A percentile compares a stretch with the other conserved stretches of the same genome.
Conservation (phyloP, 441 rosid species). For the Hura crepitans region DNA sequence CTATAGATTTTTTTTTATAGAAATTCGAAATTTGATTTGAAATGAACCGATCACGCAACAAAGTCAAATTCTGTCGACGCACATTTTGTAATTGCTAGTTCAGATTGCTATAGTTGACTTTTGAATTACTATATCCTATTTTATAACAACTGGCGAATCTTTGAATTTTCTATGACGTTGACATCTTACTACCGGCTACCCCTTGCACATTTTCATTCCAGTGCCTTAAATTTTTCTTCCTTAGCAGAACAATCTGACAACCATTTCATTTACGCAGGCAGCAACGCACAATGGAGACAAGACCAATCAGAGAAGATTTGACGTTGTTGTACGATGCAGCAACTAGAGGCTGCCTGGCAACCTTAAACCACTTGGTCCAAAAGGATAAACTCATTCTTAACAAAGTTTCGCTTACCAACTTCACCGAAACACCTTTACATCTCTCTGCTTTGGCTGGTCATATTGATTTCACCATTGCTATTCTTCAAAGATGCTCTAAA, state of each 20-base stretch:
- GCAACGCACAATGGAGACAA: background rate
- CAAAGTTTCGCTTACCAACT: background rate
- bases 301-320: background rate
- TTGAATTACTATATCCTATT: too few species aligned
- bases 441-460: conserved; percentile 30
- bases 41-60: too few species aligned
- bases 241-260: background rate
- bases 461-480: conserved; percentile 17
- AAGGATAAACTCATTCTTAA: conserved; percentile 19
- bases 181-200: too few species aligned
- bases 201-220: too few species aligned
- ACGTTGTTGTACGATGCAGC: conserved; percentile 23
- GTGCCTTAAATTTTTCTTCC: too few species aligned
- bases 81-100: too few species aligned
- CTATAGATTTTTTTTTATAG: too few species aligned
- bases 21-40: too few species aligned
- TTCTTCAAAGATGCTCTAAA: conserved; percentile 21
- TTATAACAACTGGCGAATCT: too few species aligned
- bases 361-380: conserved; percentile 14
- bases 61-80: too few species aligned
- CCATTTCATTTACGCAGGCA: background rate
- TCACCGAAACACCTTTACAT: conserved; percentile 29
- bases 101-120: too few species aligned
- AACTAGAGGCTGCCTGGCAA: background rate
- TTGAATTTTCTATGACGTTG: too few species aligned